A percentile compares a stretch with the other conserved stretches of the same genome.
phyloP scores from a whole-genome alignment of 768 basidiomycete species.

The Xerocomellus intermedius region DNA sequence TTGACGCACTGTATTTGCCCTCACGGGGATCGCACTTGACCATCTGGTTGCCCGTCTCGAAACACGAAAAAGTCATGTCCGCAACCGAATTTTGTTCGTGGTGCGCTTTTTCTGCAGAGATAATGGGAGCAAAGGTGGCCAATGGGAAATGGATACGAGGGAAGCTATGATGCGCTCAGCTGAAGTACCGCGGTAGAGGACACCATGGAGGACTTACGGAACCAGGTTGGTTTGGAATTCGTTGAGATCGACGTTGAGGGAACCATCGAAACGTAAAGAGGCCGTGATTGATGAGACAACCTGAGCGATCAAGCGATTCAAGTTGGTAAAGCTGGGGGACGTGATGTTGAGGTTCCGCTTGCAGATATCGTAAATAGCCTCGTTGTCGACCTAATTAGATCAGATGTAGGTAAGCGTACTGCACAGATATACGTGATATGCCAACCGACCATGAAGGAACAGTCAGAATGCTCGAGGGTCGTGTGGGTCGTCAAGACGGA shows the following conservation, averaged over 20 bases:
- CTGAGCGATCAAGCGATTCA: constrained; percentile 96
- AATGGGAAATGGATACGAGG: constrained; percentile 98
- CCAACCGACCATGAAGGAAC: constrained; percentile 89
- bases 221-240: constrained; percentile 99
- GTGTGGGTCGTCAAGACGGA: constrained; percentile 96
- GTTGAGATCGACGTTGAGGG: constrained; percentile 74
- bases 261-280: constrained; percentile 69
- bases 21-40: constrained; percentile 77
- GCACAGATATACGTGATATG: constrained; percentile 4
- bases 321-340: constrained; percentile 89
- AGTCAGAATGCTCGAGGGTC: constrained; percentile 97
- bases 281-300: constrained; percentile 98
- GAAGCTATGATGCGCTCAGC: constrained; percentile 53
- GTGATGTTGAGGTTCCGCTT: constrained; percentile 87
- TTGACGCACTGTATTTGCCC: constrained; percentile 66
- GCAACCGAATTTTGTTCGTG: constrained; percentile 98
- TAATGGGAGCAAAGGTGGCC: constrained; percentile 92
- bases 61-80: constrained; percentile 95
- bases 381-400: constrained; percentile 66
- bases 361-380: constrained; percentile 76
- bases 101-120: constrained; percentile 90
- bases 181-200: neutral
- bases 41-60: constrained; percentile 79
- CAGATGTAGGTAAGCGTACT: constrained; percentile 1
- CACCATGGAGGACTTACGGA: constrained; percentile 57